Conservation (phyloP, 1,284 basidiomycete genomes). For the Tilletia walkeri region DNA sequence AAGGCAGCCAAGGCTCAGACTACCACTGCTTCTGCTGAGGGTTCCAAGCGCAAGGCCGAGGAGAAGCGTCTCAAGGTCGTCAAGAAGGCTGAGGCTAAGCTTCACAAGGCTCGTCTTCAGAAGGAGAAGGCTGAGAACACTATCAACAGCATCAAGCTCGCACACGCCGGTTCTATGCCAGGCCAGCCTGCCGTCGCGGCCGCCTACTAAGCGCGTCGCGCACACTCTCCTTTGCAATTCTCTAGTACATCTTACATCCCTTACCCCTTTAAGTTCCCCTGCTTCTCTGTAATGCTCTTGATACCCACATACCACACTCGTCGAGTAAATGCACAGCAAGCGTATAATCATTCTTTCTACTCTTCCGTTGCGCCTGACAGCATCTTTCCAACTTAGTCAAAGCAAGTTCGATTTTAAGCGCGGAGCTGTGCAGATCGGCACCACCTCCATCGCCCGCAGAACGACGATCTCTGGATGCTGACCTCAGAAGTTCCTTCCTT, state of each 20-base stretch:
- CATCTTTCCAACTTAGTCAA: too few relatives aligned
- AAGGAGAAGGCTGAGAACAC: conserved; percentile 12
- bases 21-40: conserved; percentile 6
- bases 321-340: too few relatives aligned
- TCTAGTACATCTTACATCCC: not conserved
- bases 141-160: conserved; percentile 8
- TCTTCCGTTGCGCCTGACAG: too few relatives aligned
- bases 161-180: not conserved
- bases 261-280: too few relatives aligned
- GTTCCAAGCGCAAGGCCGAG: conserved; percentile 13
- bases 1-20: conserved; percentile 8
- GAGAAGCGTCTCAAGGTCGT: conserved; percentile 13
- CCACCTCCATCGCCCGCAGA: too few relatives aligned
- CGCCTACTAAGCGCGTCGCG: not conserved
- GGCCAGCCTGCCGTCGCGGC: not conserved
- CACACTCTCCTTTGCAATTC: not conserved
- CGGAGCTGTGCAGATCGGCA: too few relatives aligned
- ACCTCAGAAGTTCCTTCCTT: too few relatives aligned
- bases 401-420: too few relatives aligned
- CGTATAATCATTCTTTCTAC: too few relatives aligned
- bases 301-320: too few relatives aligned
- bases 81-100: not conserved
- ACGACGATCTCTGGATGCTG: too few relatives aligned
- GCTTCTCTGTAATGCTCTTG: too few relatives aligned
- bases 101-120: not conserved